phyloP scores from a whole-genome alignment of 139 green algal species.

The Limnomonas spitsbergensis region DNA sequence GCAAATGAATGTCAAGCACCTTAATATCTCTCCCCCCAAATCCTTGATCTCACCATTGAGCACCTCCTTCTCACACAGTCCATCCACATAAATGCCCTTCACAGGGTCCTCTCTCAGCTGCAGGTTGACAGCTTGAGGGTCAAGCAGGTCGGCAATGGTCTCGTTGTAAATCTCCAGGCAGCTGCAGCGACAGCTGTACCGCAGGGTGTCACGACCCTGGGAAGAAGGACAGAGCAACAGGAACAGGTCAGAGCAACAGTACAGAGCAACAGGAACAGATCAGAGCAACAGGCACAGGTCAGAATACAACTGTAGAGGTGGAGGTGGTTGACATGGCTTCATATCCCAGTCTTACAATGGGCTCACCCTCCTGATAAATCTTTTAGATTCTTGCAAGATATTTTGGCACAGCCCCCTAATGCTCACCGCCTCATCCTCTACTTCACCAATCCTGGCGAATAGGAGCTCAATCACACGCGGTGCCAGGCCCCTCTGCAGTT shows the following conservation, averaged over 20 bases:
- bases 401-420: not conserved
- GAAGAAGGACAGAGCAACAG: not conserved
- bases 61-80: conserved; percentile 65
- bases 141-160: conserved; percentile 80
- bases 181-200: conserved; percentile 48
- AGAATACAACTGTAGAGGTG: no score
- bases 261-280: no score
- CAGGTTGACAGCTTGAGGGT: conserved; percentile 46
- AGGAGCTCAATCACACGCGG: conserved; percentile 81
- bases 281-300: no score
- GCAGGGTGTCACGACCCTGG: conserved; percentile 4
- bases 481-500: conserved; percentile 69
- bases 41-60: conserved; percentile 63
- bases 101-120: conserved; percentile 72
- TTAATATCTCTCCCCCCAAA: no score
- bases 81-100: conserved; percentile 81
- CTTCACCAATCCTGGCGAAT: conserved; percentile 64
- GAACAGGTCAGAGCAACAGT: not conserved
- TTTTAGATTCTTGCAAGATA: no score
- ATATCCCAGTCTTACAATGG: no score
- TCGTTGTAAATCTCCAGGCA: conserved; percentile 97
- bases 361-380: not conserved
- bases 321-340: no score
- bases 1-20: no score
- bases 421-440: conserved; percentile 41